Evolutionary conservation across 306 rosid species (phyloP).

Genomic region (Citrullus colocynthis): DNA sequence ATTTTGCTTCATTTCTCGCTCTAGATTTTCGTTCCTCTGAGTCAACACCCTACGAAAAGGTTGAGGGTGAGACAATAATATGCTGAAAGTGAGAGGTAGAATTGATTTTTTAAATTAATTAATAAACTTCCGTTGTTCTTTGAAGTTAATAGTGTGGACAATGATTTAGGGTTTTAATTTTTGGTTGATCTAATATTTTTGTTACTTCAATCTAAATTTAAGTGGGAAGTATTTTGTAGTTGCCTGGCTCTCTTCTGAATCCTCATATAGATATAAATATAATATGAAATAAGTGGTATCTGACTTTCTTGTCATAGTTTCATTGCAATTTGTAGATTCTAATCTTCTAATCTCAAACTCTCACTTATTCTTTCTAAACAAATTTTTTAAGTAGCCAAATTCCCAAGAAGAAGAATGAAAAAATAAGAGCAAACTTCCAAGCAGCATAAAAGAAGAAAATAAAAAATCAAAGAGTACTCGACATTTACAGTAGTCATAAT

Average conservation of each 20-base stretch:
- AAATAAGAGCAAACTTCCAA: background rate
- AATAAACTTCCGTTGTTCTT: background rate
- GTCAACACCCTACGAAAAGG: constrained; percentile 15
- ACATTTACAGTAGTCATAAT: background rate
- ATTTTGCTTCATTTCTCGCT: constrained; percentile 40
- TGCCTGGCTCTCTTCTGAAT: background rate
- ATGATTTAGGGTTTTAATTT: background rate
- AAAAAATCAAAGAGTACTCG: background rate
- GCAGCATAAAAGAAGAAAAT: background rate
- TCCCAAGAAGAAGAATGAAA: background rate
- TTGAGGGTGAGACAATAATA: constrained; percentile 12
- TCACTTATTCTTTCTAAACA: no score
- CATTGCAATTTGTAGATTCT: background rate
- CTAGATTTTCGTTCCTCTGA: constrained; percentile 34
- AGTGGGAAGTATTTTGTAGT: background rate
- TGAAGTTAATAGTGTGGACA: background rate
- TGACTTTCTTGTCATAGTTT: background rate
- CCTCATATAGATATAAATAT: background rate
- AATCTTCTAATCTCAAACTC: background rate
- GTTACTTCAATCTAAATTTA: background rate
- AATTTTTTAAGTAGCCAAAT: no score
- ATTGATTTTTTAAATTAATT: background rate
- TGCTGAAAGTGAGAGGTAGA: constrained; percentile 25
- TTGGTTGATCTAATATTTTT: background rate
- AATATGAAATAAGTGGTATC: background rate